Evolutionary conservation across 73 alveolate genomes (phyloP).

Genomic region (Diophrys sp.): DNA sequence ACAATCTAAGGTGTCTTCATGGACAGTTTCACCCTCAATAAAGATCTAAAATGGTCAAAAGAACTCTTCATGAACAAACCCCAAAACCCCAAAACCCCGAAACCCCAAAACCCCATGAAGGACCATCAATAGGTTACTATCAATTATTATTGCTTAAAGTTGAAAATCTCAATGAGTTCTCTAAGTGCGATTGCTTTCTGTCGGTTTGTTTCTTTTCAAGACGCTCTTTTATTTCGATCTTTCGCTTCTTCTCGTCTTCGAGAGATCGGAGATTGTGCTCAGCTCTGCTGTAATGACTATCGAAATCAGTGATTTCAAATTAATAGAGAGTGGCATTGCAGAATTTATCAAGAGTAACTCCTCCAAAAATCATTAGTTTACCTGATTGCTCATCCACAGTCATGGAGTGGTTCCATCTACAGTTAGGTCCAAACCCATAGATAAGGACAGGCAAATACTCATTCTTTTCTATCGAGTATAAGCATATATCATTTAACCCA

Average conservation of each 20-base stretch:
- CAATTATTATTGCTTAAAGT: too few species aligned
- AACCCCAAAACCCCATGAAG: too few species aligned
- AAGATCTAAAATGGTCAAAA: not conserved
- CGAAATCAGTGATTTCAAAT: not conserved
- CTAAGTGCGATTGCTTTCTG: too few species aligned
- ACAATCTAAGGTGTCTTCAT: not conserved
- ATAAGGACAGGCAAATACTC: not conserved
- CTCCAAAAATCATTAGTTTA: slow-evolving; percentile 22
- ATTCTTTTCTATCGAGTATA: not conserved
- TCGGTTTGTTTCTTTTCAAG: too few species aligned
- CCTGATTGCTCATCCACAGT: not conserved
- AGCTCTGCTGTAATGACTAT: not conserved
- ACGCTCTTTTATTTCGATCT: too few species aligned
- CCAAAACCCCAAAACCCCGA: too few species aligned
- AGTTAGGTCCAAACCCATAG: not conserved
- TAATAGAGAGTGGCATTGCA: slow-evolving; percentile 1
- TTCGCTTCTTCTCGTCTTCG: not conserved
- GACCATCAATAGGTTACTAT: too few species aligned
- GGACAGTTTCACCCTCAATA: not conserved
- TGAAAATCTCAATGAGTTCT: too few species aligned
- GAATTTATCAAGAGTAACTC: slow-evolving; percentile 3
- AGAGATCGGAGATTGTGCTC: not conserved
- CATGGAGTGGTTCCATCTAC: not conserved
- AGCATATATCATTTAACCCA: slow-evolving; percentile 3
- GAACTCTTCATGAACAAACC: not conserved